Percentiles rank a stretch among this genome's conserved stretches.
phyloP scores from a whole-genome alignment of 257 asterid species.

The Ocimum tenuiflorum region DNA sequence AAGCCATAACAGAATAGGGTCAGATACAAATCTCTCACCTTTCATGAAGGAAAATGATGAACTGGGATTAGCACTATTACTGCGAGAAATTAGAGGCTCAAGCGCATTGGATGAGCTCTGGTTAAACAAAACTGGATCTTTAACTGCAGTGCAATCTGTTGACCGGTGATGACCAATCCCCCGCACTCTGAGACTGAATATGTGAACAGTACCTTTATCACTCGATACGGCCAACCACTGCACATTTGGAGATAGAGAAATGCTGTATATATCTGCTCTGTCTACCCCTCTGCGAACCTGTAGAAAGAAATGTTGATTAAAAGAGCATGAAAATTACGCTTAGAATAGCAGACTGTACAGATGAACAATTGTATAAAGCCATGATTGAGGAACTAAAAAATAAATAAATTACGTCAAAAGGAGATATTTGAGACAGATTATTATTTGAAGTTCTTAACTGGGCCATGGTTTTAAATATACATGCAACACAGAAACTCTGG shows the following conservation, averaged over 20 bases:
- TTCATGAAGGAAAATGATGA: conserved; percentile 86
- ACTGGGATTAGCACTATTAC: conserved; percentile 68
- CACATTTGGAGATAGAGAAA: conserved; percentile 79
- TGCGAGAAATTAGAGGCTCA: conserved; percentile 66
- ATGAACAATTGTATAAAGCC: not conserved
- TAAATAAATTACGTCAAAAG: no score
- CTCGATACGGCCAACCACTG: conserved; percentile 93
- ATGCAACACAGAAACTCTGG: no score
- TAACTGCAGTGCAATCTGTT: conserved; percentile 37
- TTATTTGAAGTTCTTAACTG: no score
- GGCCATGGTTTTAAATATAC: no score
- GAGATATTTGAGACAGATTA: no score
- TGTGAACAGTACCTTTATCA: conserved; percentile 91
- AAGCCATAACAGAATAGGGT: conserved; percentile 4
- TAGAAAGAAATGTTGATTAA: conserved; percentile 20
- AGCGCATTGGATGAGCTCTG: conserved; percentile 61
- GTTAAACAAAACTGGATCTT: conserved; percentile 34
- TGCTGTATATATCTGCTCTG: conserved; percentile 72
- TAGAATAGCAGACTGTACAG: not conserved
- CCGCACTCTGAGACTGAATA: conserved; percentile 81
- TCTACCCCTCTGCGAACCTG: conserved; percentile 96
- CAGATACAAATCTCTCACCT: conserved; percentile 38
- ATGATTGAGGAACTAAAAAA: no score
- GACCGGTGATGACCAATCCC: conserved; percentile 58
- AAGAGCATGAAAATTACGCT: conserved; percentile 2